Percentiles rank a stretch among this genome's conserved stretches.
These are phyloP conservation scores for Pilaira anomala DNA, from an alignment of 192 early-diverging fungal genomes.

Conservation along the genomic window DNA sequence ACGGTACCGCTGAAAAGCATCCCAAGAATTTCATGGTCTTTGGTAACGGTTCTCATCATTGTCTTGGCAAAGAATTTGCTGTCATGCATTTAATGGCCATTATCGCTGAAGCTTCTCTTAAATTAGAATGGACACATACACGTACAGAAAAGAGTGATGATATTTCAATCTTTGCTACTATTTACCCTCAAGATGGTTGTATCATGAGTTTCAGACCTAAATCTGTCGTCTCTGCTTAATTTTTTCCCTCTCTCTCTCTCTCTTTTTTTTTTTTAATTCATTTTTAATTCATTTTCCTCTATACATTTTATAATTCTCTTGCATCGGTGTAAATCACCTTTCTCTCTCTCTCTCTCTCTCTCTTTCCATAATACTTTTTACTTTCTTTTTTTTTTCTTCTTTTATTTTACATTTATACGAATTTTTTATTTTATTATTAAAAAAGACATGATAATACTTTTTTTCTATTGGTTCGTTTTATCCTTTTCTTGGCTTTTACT, in stretches of 20 bases:
- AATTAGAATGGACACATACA: slow-evolving; percentile 35
- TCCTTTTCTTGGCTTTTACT: slow-evolving; percentile 6
- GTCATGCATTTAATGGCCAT: slow-evolving; percentile 36
- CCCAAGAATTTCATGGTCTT: slow-evolving; percentile 46
- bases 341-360: not conserved
- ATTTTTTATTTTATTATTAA: slow-evolving; percentile 1
- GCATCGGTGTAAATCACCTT: too few relatives aligned
- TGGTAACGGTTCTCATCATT: slow-evolving; percentile 39
- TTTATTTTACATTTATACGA: not conserved
- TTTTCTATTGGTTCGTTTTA: not conserved
- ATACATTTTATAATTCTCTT: not conserved
- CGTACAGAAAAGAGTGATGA: slow-evolving; percentile 39
- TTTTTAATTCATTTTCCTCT: not conserved
- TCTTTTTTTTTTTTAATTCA: not conserved
- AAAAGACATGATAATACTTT: slow-evolving; percentile 9
- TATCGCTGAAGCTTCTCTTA: slow-evolving; percentile 31
- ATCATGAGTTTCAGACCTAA: slow-evolving; percentile 38
- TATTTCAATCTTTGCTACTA: slow-evolving; percentile 43
- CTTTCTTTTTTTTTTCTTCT: slow-evolving; percentile 3
- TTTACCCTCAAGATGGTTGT: slow-evolving; percentile 39
- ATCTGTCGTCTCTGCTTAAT: slow-evolving; percentile 14
- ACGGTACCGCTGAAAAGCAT: slow-evolving; percentile 31
- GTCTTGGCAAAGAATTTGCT: slow-evolving; percentile 41
- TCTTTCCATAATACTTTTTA: slow-evolving; percentile 3
- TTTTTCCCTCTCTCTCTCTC: not conserved